A percentile compares a stretch with the other conserved stretches of the same genome.
These are phyloP conservation scores for Clarireedia homoeocarpa DNA, from an alignment of 2,329 filamentous ascomycete genomes.

Conservation along the genomic window DNA sequence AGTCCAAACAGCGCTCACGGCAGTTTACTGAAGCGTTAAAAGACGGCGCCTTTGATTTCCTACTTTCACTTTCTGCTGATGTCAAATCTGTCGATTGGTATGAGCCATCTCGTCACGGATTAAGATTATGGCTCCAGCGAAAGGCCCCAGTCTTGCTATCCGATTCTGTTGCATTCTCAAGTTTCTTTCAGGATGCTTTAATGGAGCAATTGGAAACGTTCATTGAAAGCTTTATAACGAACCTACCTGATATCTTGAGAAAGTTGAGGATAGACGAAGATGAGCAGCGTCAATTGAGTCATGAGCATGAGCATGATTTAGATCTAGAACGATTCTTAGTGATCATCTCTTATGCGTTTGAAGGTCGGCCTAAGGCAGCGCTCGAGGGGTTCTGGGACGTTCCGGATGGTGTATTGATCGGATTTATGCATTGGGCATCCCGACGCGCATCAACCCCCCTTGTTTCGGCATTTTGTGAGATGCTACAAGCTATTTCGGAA, in stretches of 20 bases:
- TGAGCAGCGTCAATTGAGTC: constrained; percentile 66
- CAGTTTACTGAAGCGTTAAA: constrained; percentile 70
- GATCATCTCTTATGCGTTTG: constrained; percentile 86
- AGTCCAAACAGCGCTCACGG: constrained; percentile 63
- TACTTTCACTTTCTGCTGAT: constrained; percentile 77
- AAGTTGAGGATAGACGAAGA: constrained; percentile 84
- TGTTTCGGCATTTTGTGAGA: constrained; percentile 92
- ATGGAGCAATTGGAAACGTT: constrained; percentile 82
- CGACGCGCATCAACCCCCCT: constrained; percentile 91
- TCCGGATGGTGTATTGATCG: constrained; percentile 84
- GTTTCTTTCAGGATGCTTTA: constrained; percentile 62
- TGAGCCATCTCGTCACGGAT: constrained; percentile 73
- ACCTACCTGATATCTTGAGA: constrained; percentile 86
- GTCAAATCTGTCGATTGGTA: constrained; percentile 77
- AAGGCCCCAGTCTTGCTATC: constrained; percentile 63
- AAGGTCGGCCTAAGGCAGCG: constrained; percentile 75
- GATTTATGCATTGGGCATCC: constrained; percentile 96
- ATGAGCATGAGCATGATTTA: constrained; percentile 57
- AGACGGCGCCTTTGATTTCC: constrained; percentile 87
- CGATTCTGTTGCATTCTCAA: constrained; percentile 61
- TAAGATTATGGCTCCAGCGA: constrained; percentile 75
- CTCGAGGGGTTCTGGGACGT: constrained; percentile 81
- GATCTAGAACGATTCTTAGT: constrained; percentile 86
- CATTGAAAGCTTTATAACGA: constrained; percentile 86
- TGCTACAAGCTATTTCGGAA: constrained; percentile 81